Evolutionary conservation across 306 rosid genomes (phyloP).

Genomic region (Neltuma alba): DNA sequence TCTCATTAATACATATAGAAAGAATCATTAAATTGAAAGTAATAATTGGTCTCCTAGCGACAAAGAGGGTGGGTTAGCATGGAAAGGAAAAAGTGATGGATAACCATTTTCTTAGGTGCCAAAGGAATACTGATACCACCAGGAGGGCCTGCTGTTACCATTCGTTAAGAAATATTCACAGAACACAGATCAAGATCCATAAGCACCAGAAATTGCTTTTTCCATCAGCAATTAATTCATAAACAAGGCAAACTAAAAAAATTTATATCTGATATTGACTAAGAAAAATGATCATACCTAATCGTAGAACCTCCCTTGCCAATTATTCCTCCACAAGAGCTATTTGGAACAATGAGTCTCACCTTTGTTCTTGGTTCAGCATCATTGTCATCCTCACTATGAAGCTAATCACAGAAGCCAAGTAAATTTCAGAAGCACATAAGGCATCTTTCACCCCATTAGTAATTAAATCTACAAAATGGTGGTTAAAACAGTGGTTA

Average conservation of each 20-base stretch:
- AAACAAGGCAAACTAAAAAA: slow-evolving; percentile 29
- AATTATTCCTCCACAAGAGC: slow-evolving; percentile 98
- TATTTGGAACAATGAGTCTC: slow-evolving; percentile 91
- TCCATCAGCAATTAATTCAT: slow-evolving; percentile 13
- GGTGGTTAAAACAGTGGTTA: slow-evolving; percentile 36
- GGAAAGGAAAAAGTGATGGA: not conserved
- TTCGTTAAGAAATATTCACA: slow-evolving; percentile 11
- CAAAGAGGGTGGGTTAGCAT: not conserved
- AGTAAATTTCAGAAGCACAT: slow-evolving; percentile 34
- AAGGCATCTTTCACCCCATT: slow-evolving; percentile 24
- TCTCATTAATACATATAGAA: slow-evolving; percentile 28
- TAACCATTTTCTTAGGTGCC: not conserved
- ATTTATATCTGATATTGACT: slow-evolving; percentile 8
- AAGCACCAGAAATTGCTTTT: slow-evolving; percentile 20
- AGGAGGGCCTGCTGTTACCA: not conserved
- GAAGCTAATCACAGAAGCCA: slow-evolving; percentile 56
- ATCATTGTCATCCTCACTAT: slow-evolving; percentile 80
- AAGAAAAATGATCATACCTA: slow-evolving; percentile 58
- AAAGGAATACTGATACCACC: slow-evolving; percentile 6
- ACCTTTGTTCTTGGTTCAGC: slow-evolving; percentile 86
- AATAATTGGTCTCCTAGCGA: slow-evolving; percentile 19
- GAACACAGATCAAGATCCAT: slow-evolving; percentile 18
- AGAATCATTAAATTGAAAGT: slow-evolving; percentile 25
- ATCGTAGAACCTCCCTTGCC: slow-evolving; percentile 99
- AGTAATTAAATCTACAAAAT: slow-evolving; percentile 27